Percentiles rank a stretch among this genome's conserved stretches.
These are phyloP conservation scores for Cornus kousa DNA, from an alignment of 148 eudicot species.

Conservation along the genomic window DNA sequence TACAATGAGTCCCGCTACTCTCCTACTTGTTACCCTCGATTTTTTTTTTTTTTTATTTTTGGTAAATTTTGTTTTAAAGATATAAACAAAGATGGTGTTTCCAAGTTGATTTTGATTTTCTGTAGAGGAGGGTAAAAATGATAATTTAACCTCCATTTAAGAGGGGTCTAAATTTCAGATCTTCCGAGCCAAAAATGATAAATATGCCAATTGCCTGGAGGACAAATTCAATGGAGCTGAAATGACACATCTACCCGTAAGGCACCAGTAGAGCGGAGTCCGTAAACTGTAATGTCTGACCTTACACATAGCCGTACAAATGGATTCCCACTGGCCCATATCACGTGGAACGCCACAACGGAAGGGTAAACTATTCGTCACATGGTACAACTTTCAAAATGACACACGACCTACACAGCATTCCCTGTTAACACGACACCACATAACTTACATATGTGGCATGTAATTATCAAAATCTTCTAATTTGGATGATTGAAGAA, in stretches of 20 bases:
- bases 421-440: neutral
- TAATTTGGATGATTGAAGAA: too few relatives aligned
- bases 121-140: neutral
- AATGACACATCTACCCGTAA: conserved; percentile 9
- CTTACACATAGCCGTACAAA: neutral
- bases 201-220: conserved; percentile 3
- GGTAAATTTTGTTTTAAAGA: too few relatives aligned
- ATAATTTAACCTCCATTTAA: neutral
- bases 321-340: neutral
- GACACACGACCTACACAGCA: too few relatives aligned
- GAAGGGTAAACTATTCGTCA: neutral
- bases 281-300: too few relatives aligned
- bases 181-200: neutral
- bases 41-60: too few relatives aligned
- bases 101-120: too few relatives aligned
- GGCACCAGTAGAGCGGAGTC: neutral
- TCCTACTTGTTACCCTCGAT: too few relatives aligned
- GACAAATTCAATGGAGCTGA: conserved; percentile 5
- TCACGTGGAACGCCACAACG: neutral
- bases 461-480: neutral
- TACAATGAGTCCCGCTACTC: too few relatives aligned
- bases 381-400: too few relatives aligned
- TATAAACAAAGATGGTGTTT: too few relatives aligned
- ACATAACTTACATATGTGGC: neutral
- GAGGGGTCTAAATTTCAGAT: neutral